Evolutionary conservation across 345 rosid genomes (phyloP).

Genomic region (Camelina neglecta): DNA sequence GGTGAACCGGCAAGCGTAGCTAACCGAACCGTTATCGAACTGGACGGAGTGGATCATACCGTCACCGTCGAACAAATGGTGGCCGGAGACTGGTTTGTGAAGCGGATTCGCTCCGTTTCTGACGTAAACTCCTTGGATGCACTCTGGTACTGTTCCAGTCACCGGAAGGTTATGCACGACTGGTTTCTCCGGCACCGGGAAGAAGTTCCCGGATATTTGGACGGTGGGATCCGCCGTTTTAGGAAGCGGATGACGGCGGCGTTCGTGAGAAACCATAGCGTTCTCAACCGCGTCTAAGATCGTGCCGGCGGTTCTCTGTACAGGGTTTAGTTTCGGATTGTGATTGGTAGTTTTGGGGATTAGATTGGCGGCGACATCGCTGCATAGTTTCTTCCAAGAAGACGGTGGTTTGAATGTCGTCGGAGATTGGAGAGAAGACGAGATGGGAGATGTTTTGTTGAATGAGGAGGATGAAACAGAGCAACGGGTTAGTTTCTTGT

Average conservation of each 20-base stretch:
- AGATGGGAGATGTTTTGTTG: slow-evolving; percentile 5
- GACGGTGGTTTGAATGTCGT: slow-evolving; percentile 30
- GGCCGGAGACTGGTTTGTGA: slow-evolving; percentile 75
- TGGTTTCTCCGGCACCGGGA: slow-evolving; percentile 77
- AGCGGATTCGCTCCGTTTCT: slow-evolving; percentile 92
- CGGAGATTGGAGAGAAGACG: slow-evolving; percentile 52
- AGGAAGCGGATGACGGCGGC: slow-evolving; percentile 57
- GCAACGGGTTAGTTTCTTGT: slow-evolving; percentile 18
- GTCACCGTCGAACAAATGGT: slow-evolving; percentile 89
- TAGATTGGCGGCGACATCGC: slow-evolving; percentile 22
- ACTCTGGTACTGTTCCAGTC: slow-evolving; percentile 61
- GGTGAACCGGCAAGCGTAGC: slow-evolving; percentile 77
- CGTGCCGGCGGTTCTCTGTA: slow-evolving; percentile 62
- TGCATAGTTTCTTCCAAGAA: slow-evolving; percentile 38
- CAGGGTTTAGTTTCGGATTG: slow-evolving; percentile 47
- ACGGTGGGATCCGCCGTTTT: slow-evolving; percentile 70
- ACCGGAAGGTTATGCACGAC: slow-evolving; percentile 60
- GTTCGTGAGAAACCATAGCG: slow-evolving; percentile 62
- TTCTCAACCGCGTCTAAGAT: slow-evolving; percentile 64
- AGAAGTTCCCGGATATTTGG: slow-evolving; percentile 79
- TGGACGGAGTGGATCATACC: slow-evolving; percentile 82
- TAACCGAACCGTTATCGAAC: slow-evolving; percentile 58
- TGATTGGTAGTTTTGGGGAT: slow-evolving; percentile 33
- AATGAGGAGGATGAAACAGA: slow-evolving; percentile 36
- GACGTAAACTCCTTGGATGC: slow-evolving; percentile 68